A percentile compares a stretch with the other conserved stretches of the same genome.
These are phyloP conservation scores for Saturnispora dispora DNA, from an alignment of 805 yeast genomes.

Conservation along the genomic window DNA sequence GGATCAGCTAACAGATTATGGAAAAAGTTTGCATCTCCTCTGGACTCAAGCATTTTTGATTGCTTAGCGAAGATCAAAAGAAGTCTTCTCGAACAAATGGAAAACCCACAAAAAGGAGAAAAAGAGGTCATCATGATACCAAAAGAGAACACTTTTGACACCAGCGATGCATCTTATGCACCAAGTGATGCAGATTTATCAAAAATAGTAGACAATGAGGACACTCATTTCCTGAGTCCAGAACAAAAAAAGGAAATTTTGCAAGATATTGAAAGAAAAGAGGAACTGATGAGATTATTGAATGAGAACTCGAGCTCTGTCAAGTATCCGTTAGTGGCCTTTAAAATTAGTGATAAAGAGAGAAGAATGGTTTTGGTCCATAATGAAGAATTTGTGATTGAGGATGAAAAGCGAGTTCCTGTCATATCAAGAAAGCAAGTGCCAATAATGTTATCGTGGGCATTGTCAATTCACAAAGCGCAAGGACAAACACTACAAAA, in stretches of 20 bases:
- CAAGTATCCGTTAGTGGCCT: slow-evolving; percentile 69
- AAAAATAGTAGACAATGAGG: background rate
- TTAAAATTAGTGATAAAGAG: slow-evolving; percentile 59
- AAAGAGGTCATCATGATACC: background rate
- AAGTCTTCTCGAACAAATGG: background rate
- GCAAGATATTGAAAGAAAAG: slow-evolving; percentile 37
- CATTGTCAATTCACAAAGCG: slow-evolving; percentile 88
- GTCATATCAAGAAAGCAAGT: slow-evolving; percentile 69
- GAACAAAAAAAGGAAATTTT: background rate
- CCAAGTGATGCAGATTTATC: slow-evolving; percentile 1
- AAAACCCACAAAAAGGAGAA: background rate
- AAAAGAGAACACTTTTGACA: background rate
- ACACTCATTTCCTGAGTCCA: background rate
- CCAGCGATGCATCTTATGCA: slow-evolving; percentile 2
- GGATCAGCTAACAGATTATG: slow-evolving; percentile 4
- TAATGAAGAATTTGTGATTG: slow-evolving; percentile 75
- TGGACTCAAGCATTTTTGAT: slow-evolving; percentile 4
- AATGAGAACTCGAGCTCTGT: slow-evolving; percentile 36
- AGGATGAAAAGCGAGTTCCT: slow-evolving; percentile 60
- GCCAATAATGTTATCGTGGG: slow-evolving; percentile 93
- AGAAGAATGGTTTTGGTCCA: slow-evolving; percentile 69
- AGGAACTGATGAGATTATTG: slow-evolving; percentile 33
- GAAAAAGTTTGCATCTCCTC: slow-evolving; percentile 2
- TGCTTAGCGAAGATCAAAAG: slow-evolving; percentile 3
- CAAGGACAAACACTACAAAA: slow-evolving; percentile 84